phyloP scores from a whole-genome alignment of 306 rosid genomes.

The Hippophae gyantsensis region DNA sequence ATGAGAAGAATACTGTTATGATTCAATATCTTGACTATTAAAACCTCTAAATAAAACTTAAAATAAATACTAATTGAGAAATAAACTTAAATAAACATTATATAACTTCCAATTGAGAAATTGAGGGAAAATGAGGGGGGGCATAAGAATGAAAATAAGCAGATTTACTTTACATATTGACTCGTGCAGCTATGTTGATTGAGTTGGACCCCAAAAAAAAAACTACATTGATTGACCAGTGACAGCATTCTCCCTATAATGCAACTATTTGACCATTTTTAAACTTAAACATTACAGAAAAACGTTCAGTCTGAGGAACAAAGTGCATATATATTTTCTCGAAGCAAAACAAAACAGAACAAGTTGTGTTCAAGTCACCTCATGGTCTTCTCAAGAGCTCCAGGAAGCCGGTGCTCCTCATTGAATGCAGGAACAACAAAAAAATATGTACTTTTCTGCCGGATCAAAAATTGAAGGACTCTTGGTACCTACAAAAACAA shows the following conservation, averaged over 20 bases:
- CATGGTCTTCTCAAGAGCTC: conserved; percentile 77
- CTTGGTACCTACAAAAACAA: conserved; percentile 52
- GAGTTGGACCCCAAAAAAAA: too few species aligned
- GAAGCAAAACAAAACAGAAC: conserved; percentile 2
- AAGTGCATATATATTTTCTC: background rate
- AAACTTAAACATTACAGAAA: background rate
- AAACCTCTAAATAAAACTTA: background rate
- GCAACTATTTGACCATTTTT: too few species aligned
- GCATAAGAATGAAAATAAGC: too few species aligned
- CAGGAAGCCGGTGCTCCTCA: conserved; percentile 84
- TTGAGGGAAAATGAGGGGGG: too few species aligned
- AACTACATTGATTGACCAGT: too few species aligned
- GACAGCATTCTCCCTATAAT: too few species aligned
- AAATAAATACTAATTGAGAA: background rate
- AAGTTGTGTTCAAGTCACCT: conserved; percentile 38
- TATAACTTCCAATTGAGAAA: background rate
- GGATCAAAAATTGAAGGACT: conserved; percentile 79
- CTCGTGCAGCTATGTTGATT: too few species aligned
- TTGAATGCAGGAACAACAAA: conserved; percentile 71
- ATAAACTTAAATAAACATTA: background rate
- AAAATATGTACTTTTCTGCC: conserved; percentile 75
- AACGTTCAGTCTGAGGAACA: background rate
- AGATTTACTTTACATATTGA: too few species aligned
- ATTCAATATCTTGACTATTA: background rate
- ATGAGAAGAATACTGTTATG: conserved; percentile 3